phyloP scores from a whole-genome alignment of 2,329 filamentous ascomycete species.

The Emydomyces testavorans region DNA sequence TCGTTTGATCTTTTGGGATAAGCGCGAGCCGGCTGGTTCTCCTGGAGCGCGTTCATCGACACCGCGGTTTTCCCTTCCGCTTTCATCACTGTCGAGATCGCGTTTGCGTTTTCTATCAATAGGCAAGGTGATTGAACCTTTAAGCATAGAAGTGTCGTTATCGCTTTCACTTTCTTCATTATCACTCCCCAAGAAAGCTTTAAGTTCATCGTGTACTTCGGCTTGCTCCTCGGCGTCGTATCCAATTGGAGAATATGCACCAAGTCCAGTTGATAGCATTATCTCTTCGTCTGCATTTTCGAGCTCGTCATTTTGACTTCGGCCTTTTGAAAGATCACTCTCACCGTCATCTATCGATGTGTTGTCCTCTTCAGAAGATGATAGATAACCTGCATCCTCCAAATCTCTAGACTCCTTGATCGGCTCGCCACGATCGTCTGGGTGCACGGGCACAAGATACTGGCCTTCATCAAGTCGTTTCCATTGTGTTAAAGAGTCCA shows the following conservation, averaged over 20 bases:
- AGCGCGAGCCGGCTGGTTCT: constrained; percentile 31
- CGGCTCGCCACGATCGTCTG: constrained; percentile 48
- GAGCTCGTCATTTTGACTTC: constrained; percentile 27
- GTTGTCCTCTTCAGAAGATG: constrained; percentile 20
- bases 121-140: constrained; percentile 21
- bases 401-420: constrained; percentile 18
- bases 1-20: constrained; percentile 34
- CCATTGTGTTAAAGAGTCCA: constrained; percentile 77
- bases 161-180: constrained; percentile 30
- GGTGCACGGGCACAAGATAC: constrained; percentile 66
- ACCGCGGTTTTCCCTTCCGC: constrained; percentile 26
- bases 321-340: constrained; percentile 29
- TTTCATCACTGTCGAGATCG: constrained; percentile 20
- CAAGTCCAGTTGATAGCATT: constrained; percentile 40
- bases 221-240: constrained; percentile 54
- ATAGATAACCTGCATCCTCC: constrained; percentile 13
- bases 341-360: constrained; percentile 21
- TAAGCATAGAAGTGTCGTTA: constrained; percentile 32
- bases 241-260: constrained; percentile 41
- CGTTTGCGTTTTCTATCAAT: constrained; percentile 32
- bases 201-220: constrained; percentile 58
- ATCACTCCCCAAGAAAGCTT: constrained; percentile 50
- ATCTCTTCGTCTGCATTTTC: constrained; percentile 38
- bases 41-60: constrained; percentile 34
- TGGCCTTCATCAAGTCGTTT: constrained; percentile 63